Percentiles rank a stretch among this genome's conserved stretches.
Evolutionary conservation across 441 rosid species (phyloP).

Genomic region (Populus hybrid): DNA sequence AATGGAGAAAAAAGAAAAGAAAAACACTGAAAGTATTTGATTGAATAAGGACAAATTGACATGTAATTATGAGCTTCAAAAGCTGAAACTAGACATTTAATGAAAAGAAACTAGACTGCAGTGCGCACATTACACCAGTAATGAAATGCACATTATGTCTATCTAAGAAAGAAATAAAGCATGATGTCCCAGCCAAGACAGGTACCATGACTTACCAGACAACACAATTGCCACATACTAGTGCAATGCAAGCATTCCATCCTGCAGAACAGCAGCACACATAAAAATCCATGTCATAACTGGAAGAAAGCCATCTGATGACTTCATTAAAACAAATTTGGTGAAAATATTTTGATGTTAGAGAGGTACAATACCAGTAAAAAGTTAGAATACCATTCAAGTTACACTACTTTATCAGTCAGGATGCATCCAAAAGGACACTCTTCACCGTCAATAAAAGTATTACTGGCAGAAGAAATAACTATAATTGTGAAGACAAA

Average conservation of each 20-base stretch:
- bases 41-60: neutral
- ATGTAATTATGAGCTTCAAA: neutral
- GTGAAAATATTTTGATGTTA: neutral
- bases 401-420: neutral
- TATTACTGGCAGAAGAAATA: neutral
- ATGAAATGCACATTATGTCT: neutral
- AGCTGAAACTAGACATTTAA: neutral
- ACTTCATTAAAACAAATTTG: neutral
- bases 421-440: neutral
- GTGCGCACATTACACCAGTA: neutral
- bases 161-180: conserved; percentile 1
- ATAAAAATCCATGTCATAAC: neutral
- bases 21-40: neutral
- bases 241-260: conserved; percentile 98
- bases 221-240: conserved; percentile 95
- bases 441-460: neutral
- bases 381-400: neutral
- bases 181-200: neutral
- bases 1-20: neutral
- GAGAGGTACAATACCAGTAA: neutral
- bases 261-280: conserved; percentile 43
- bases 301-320: neutral
- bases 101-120: neutral
- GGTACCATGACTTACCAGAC: conserved; percentile 65
- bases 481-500: neutral